Evolutionary conservation across 2,329 filamentous ascomycete genomes (phyloP), one percentile per base, ranked within the genome.

Genomic region (Pyrenochaeta sp.): DNA sequence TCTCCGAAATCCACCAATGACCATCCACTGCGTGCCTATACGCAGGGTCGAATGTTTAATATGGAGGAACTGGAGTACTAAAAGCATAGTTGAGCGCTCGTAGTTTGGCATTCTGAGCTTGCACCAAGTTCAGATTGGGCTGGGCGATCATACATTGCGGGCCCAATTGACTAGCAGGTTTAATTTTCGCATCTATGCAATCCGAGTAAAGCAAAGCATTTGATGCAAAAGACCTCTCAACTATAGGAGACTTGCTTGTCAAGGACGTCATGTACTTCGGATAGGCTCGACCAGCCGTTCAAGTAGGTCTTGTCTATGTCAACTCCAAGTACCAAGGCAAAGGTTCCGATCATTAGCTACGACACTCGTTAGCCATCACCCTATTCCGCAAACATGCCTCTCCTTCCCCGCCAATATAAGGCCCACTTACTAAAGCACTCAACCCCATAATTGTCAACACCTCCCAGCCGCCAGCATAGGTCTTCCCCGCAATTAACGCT

Each of bases 381-480:
- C 6, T 13, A n/a, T 13, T 15, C 13, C 3, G n/a, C 15, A 34
- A 39, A 8, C 9, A 36, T 36, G 3, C 9, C 12, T 12, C 32
- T 9, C 8, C 12, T 3, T 25, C 9, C 12, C 24, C 39, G 22
- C 40, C 40, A 25, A 27, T 8, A 24, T 6, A 15, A 27, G 25
- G n/a, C 25, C 30, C 15, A 75, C 85, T 80, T 64, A 88, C 86
- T 58, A 83, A 36, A 30, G 82, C 73, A 32, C 81, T 72, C 28
- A 82, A 71, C 2, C 73, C 60, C 57, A 83, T 83, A 12, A 88
- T 79, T 0, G 75, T 64, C 51, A 80, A 77, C 6, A 89, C 68
- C 67, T 89, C 87, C 82, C 85, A 88, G 0, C 87, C 87, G 5
- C 86, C 86, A 2, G 82, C 80, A 68, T 84, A 75, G 0, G 86